Evolutionary conservation across 768 basidiomycete species (phyloP).

Genomic region (Leucogyrophana mollusca): DNA sequence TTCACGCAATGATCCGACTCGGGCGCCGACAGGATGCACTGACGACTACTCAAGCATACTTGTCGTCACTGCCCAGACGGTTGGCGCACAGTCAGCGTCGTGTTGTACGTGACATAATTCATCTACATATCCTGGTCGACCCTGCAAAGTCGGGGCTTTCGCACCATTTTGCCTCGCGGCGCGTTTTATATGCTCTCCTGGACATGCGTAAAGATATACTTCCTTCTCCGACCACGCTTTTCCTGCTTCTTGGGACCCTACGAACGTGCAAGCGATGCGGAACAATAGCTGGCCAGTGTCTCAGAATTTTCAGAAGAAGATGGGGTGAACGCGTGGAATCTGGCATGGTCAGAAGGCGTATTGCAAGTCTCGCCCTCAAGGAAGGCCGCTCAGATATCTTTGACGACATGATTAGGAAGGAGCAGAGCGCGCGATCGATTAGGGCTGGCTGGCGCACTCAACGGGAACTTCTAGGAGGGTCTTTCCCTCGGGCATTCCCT

Average conservation of each 20-base stretch:
- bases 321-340: conserved; percentile 62
- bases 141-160: conserved; percentile 37
- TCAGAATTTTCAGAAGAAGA: conserved; percentile 43
- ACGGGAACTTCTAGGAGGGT: conserved; percentile 5
- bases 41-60: conserved; percentile 46
- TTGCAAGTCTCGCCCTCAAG: conserved; percentile 59
- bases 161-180: conserved; percentile 43
- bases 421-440: conserved; percentile 7
- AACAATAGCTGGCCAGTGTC: conserved; percentile 45
- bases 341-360: conserved; percentile 55
- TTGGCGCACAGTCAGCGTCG: conserved; percentile 34
- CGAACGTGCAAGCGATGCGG: conserved; percentile 49
- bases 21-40: conserved; percentile 39
- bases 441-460: conserved; percentile 12
- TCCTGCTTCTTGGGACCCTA: conserved; percentile 55
- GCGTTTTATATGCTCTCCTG: conserved; percentile 44
- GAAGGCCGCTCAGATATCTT: conserved; percentile 60
- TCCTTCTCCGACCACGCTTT: conserved; percentile 61
- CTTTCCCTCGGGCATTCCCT: conserved; percentile 8
- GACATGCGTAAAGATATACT: conserved; percentile 44
- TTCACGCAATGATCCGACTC: conserved; percentile 44
- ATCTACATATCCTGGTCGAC: conserved; percentile 42
- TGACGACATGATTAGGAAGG: conserved; percentile 19
- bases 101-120: conserved; percentile 51
- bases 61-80: conserved; percentile 44